phyloP scores from a whole-genome alignment of 1,284 basidiomycete species.

The Neonothopanus nambi region DNA sequence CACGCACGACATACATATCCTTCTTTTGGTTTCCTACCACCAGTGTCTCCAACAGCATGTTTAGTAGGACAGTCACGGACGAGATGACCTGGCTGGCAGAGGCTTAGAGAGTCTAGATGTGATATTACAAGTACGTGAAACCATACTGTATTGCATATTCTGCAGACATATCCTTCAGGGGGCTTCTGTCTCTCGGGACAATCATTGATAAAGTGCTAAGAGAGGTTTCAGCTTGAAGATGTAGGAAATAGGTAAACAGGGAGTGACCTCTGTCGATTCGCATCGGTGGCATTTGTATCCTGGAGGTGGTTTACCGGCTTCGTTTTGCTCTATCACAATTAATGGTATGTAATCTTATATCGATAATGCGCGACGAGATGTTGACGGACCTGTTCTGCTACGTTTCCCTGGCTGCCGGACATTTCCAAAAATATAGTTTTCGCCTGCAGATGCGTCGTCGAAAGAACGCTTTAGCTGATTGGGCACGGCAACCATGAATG shows the following conservation, averaged over 20 bases:
- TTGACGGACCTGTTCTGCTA: constrained; percentile 46
- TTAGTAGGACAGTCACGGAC: constrained; percentile 85
- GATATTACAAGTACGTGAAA: constrained; percentile 9
- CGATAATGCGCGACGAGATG: neutral
- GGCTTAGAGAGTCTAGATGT: neutral
- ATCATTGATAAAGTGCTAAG: constrained; percentile 73
- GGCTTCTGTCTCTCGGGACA: constrained; percentile 76
- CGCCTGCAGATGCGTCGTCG: constrained; percentile 39
- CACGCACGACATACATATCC: constrained; percentile 90
- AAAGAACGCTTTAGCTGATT: constrained; percentile 54
- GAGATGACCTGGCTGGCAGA: constrained; percentile 69
- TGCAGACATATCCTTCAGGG: constrained; percentile 85
- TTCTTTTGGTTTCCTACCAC: constrained; percentile 74
- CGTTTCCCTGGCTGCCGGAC: constrained; percentile 58
- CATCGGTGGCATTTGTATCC: constrained; percentile 80
- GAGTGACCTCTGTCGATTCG: constrained; percentile 66
- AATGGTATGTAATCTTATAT: neutral
- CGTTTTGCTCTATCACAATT: constrained; percentile 32
- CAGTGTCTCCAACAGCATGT: constrained; percentile 73
- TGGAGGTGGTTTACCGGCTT: constrained; percentile 59
- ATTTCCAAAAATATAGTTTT: constrained; percentile 72
- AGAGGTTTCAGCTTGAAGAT: constrained; percentile 4
- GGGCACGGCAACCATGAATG: constrained; percentile 51
- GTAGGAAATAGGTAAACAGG: constrained; percentile 11
- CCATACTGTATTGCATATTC: constrained; percentile 68